phyloP scores from a whole-genome alignment of 2,329 filamentous ascomycete species.

The Fusarium sp. region DNA sequence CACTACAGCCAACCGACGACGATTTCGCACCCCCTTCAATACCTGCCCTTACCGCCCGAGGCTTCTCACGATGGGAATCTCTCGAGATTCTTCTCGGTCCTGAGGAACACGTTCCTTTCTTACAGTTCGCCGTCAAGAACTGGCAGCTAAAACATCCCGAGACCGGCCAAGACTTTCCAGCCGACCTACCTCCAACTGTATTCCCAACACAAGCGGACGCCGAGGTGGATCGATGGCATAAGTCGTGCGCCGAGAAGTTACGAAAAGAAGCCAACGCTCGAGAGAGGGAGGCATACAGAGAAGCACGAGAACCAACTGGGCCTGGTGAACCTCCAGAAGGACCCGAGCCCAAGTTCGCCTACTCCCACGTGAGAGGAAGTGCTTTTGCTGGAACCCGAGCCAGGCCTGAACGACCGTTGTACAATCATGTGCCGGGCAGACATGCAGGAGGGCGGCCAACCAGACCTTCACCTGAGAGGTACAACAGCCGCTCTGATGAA shows the following conservation, averaged over 20 bases:
- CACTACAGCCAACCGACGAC: conserved; percentile 77
- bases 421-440: conserved; percentile 54
- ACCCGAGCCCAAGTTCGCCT: conserved; percentile 50
- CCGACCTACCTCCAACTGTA: conserved; percentile 66
- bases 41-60: conserved; percentile 82
- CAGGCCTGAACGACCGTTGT: conserved; percentile 49
- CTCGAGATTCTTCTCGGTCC: conserved; percentile 89
- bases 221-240: conserved; percentile 89
- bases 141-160: conserved; percentile 81
- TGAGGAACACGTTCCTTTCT: conserved; percentile 84
- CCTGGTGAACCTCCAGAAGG: conserved; percentile 44
- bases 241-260: conserved; percentile 76
- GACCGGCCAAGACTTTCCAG: conserved; percentile 74
- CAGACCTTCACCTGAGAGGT: conserved; percentile 49
- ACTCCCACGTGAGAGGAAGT: conserved; percentile 48
- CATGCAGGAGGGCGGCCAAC: conserved; percentile 45
- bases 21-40: conserved; percentile 80
- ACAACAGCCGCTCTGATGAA: conserved; percentile 53
- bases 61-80: conserved; percentile 94
- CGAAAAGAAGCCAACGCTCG: conserved; percentile 65
- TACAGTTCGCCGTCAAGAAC: conserved; percentile 81
- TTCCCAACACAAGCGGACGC: conserved; percentile 79
- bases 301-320: conserved; percentile 34
- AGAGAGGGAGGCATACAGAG: conserved; percentile 45
- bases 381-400: conserved; percentile 43